A percentile compares a stretch with the other conserved stretches of the same genome.
Evolutionary conservation across 139 green algal species (phyloP).

Genomic region (Chlamydomonas applanata): DNA sequence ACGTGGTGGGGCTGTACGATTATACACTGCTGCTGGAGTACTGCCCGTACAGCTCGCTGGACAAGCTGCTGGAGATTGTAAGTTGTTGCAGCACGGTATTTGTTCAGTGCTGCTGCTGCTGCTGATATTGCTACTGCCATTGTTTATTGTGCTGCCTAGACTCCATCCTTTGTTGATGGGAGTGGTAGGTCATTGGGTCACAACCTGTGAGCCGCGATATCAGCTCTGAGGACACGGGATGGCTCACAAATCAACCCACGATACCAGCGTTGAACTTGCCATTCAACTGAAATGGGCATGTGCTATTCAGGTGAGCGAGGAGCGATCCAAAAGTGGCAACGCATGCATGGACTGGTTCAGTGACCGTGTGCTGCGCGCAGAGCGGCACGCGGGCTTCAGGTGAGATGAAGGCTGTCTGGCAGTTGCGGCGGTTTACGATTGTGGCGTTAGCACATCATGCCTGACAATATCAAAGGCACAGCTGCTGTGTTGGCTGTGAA

Average conservation of each 20-base stretch:
- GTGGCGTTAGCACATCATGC: too few species aligned
- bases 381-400: constrained; percentile 23
- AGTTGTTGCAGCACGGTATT: not conserved
- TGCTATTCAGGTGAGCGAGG: constrained; percentile 7
- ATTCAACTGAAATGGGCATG: too few species aligned
- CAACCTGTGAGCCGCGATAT: too few species aligned
- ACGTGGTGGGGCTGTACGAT: constrained; percentile 39
- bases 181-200: too few species aligned
- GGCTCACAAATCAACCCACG: too few species aligned
- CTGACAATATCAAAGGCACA: too few species aligned
- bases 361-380: constrained; percentile 5
- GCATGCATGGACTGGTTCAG: constrained; percentile 30
- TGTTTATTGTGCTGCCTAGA: not conserved
- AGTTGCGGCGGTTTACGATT: not conserved
- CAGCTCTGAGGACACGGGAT: too few species aligned
- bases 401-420: too few species aligned
- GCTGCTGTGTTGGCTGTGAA: too few species aligned
- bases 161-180: not conserved
- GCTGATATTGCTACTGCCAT: too few species aligned
- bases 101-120: too few species aligned
- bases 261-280: too few species aligned
- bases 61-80: constrained; percentile 29
- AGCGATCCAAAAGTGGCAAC: constrained; percentile 7
- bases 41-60: constrained; percentile 40
- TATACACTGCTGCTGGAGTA: constrained; percentile 49